Base-by-base conservation (phyloP, 2,329 filamentous ascomycete genomes). In the Coleophoma eucalyptorum region DNA sequence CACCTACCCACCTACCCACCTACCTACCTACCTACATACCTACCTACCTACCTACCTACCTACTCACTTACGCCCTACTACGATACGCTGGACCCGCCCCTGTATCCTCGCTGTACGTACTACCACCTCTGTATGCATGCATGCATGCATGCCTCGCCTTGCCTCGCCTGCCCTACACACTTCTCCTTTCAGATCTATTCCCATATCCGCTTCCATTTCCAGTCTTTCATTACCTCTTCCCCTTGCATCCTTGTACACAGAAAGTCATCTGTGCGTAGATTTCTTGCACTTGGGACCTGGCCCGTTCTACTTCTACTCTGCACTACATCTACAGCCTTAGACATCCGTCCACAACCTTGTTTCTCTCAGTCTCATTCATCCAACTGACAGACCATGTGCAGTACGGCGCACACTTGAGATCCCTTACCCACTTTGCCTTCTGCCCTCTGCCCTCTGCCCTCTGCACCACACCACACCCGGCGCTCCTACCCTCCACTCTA, bases 201-300 rank as follows among this genome's bases (percentile, higher is more conserved):
- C 20, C 52, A 26, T 26, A 26, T 26, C 26, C 26, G 26, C 26
- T 26, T 26, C 26, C 26, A 26, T 26, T 26, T 26, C 26, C 10
- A 26, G 26, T 26, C 26, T 26, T 26, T 26, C 26, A 26, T 26
- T 26, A 8, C 34, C 37, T 53, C 33, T 55, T 49, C 44, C 56
- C 58, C 57, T 59, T 56, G 50, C 55, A 59, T 59, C 58, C 59
- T 55, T 55, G 59, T 51, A 50, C 49, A 47, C 52, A 5, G 41
- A 54, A 56, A 57, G 55, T 59, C 54, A 60, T 59, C 55, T 61
- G 59, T 58, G 55, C 56, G 54, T 59, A 52, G 53, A 52, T 52
- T 48, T 55, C 50, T 47, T 50, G 50, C 43, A 15, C 37, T 43
- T 32, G 37, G 44, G 50, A 43, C 38, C 52, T 26, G 26, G 26